Conservation (phyloP, 2,329 filamentous ascomycete species). For the Verticillium nubilum region DNA sequence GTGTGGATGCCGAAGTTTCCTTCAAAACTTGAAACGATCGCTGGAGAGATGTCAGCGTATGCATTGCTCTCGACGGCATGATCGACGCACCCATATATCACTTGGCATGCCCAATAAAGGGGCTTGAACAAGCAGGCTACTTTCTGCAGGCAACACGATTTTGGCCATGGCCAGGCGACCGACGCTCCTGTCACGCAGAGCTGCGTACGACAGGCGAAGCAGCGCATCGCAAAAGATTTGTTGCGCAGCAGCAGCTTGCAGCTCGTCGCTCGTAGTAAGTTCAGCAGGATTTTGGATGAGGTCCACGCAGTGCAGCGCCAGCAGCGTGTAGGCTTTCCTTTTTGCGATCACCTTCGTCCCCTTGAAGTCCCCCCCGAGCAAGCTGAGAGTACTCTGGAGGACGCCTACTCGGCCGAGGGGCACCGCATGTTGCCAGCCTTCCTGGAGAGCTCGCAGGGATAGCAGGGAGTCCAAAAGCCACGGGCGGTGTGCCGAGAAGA, state of each 20-base stretch:
- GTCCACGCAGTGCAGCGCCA: slow-evolving; percentile 37
- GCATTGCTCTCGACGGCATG: neutral
- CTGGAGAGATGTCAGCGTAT: slow-evolving; percentile 10
- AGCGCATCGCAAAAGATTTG: slow-evolving; percentile 31
- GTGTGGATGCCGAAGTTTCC: slow-evolving; percentile 14
- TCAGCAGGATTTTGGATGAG: slow-evolving; percentile 25
- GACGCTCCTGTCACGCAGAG: slow-evolving; percentile 23
- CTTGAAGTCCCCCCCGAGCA: neutral
- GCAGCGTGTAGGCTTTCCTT: slow-evolving; percentile 30
- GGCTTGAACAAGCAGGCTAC: slow-evolving; percentile 26
- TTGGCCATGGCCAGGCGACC: slow-evolving; percentile 36
- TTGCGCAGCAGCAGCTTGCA: slow-evolving; percentile 20
- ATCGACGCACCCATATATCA: slow-evolving; percentile 35
- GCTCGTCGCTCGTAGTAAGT: slow-evolving; percentile 20
- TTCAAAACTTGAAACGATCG: slow-evolving; percentile 22
- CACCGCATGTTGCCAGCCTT: slow-evolving; percentile 25
- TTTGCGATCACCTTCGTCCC: slow-evolving; percentile 9
- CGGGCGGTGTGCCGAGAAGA: slow-evolving; percentile 31
- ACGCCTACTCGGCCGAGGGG: slow-evolving; percentile 1
- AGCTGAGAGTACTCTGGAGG: neutral
- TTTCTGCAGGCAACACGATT: slow-evolving; percentile 34
- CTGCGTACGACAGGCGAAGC: slow-evolving; percentile 28
- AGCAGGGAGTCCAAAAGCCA: slow-evolving; percentile 47
- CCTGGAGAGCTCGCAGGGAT: slow-evolving; percentile 33
- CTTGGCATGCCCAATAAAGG: slow-evolving; percentile 24